Conservation (phyloP, 1,284 basidiomycete species). For the Irpex sp. region DNA sequence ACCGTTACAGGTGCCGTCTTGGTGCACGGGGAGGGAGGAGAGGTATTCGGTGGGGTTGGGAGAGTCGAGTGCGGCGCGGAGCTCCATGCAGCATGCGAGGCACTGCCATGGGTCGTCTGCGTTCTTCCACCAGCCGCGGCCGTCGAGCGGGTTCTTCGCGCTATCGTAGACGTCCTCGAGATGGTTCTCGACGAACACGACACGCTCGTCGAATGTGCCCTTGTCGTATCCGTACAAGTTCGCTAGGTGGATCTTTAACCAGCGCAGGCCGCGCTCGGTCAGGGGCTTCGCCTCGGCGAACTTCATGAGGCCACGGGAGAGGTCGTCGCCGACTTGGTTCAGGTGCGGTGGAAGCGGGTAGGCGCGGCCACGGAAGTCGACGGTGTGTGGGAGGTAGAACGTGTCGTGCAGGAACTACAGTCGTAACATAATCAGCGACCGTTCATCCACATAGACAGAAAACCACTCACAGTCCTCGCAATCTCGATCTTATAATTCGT, state of each 20-base stretch:
- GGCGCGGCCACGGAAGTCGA: slow-evolving; percentile 97
- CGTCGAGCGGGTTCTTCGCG: slow-evolving; percentile 83
- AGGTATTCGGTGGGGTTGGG: slow-evolving; percentile 70
- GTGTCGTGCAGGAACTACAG: slow-evolving; percentile 77
- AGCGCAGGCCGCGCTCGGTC: slow-evolving; percentile 73
- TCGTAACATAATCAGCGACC: neutral
- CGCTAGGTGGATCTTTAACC: slow-evolving; percentile 91
- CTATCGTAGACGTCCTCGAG: slow-evolving; percentile 82
- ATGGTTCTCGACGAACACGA: slow-evolving; percentile 72
- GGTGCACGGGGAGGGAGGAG: slow-evolving; percentile 89
- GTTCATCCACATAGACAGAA: neutral
- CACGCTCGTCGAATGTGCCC: slow-evolving; percentile 90
- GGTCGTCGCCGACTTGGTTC: slow-evolving; percentile 94
- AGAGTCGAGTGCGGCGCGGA: slow-evolving; percentile 75
- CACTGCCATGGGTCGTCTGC: slow-evolving; percentile 99
- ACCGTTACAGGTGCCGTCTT: slow-evolving; percentile 98
- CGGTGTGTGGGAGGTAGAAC: slow-evolving; percentile 95
- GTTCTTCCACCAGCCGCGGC: slow-evolving; percentile 82
- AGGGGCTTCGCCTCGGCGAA: slow-evolving; percentile 85
- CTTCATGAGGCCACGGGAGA: slow-evolving; percentile 84
- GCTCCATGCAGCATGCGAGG: slow-evolving; percentile 88
- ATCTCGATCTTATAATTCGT: slow-evolving; percentile 99
- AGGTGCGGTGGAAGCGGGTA: slow-evolving; percentile 97
- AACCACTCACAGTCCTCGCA: slow-evolving; percentile 73
- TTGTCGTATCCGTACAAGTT: slow-evolving; percentile 96